Evolutionary conservation across 2,329 filamentous ascomycete genomes (phyloP).

Genomic region (Corniculantispora saksenae): DNA sequence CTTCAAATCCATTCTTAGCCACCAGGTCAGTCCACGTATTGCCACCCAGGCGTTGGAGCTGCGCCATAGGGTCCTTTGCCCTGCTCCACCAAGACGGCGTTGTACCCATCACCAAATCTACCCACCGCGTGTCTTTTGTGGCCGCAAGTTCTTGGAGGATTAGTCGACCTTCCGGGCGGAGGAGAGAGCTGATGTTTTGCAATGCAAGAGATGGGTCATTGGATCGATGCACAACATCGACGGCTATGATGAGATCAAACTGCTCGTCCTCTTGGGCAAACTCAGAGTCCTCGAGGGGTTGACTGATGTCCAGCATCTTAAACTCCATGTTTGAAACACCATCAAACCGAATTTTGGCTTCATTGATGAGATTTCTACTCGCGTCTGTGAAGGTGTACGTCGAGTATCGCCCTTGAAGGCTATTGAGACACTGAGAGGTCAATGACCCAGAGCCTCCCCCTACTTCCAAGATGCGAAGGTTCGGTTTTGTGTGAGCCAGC

Average conservation of each 20-base stretch:
- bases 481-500: background rate
- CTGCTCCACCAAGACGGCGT: background rate
- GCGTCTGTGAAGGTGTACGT: background rate
- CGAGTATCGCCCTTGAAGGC: background rate
- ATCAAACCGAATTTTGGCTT: constrained; percentile 1
- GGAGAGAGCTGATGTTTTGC: background rate
- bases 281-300: background rate
- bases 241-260: background rate
- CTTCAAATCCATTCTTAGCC: background rate
- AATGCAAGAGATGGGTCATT: background rate
- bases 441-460: background rate
- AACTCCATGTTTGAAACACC: background rate
- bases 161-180: background rate
- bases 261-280: background rate
- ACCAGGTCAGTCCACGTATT: background rate
- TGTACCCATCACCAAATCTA: background rate
- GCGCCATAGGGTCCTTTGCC: background rate
- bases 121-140: background rate
- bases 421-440: background rate
- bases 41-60: background rate
- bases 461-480: background rate
- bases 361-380: background rate
- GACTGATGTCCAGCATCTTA: background rate
- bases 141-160: background rate
- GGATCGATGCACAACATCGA: background rate